Evolutionary conservation across 495 filamentous ascomycete genomes (phyloP).

Genomic region (Trichoderma parareesei): DNA sequence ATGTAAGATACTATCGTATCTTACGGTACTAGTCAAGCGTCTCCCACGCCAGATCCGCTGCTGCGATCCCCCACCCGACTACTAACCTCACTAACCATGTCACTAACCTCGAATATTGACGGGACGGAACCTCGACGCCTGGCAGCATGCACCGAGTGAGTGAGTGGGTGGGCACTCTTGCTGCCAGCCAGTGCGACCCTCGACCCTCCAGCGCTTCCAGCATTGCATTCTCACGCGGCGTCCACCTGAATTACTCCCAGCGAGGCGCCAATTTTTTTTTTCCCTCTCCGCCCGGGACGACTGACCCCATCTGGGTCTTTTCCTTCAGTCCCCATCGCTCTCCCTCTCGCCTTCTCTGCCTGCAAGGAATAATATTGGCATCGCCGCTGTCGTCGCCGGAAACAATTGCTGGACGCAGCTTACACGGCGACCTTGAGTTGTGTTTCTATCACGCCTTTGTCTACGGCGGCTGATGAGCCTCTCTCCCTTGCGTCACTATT

Average conservation of each 20-base stretch:
- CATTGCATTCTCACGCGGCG: no score
- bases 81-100: background rate
- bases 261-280: background rate
- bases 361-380: background rate
- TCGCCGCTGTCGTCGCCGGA: background rate
- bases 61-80: constrained; percentile 8
- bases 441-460: no score
- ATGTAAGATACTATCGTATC: no score
- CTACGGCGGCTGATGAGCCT: background rate
- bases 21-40: background rate
- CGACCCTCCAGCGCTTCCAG: no score
- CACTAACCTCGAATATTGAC: no score
- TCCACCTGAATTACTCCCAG: no score
- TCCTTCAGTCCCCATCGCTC: background rate
- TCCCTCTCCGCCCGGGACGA: background rate
- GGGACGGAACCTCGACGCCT: background rate
- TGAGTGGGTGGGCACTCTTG: no score
- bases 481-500: constrained; percentile 2
- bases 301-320: constrained; percentile 2
- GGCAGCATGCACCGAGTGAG: no score
- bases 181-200: no score
- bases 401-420: background rate
- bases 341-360: background rate
- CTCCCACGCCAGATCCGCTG: constrained; percentile 6
- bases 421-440: background rate